These are phyloP conservation scores for Penicillium palitans DNA, from an alignment of 2,329 filamentous ascomycete genomes.

Conservation along the genomic window DNA sequence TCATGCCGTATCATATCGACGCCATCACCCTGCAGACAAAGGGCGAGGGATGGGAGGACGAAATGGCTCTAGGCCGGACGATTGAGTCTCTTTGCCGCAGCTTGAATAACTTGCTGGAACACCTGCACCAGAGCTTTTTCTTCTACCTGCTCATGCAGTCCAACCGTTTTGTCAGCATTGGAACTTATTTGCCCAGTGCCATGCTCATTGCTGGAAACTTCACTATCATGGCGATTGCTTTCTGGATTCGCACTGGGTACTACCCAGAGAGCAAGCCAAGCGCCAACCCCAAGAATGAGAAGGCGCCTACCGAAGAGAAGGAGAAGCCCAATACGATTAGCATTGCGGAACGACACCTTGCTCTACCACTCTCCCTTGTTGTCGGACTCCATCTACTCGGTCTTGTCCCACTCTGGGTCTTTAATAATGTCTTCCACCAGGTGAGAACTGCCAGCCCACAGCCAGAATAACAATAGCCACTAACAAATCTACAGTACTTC, in stretches of 20 bases:
- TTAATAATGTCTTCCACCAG: constrained; percentile 69
- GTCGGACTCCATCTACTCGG: constrained; percentile 72
- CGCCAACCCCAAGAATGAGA: constrained; percentile 36
- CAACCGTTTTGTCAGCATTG: constrained; percentile 94
- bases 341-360: constrained; percentile 42
- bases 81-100: constrained; percentile 90
- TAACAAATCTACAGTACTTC: constrained; percentile 53
- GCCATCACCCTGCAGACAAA: constrained; percentile 90
- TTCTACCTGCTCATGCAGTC: constrained; percentile 94
- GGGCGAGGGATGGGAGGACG: constrained; percentile 92
- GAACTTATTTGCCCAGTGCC: constrained; percentile 94
- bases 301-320: constrained; percentile 19
- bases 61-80: constrained; percentile 89
- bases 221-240: constrained; percentile 86
- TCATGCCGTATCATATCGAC: constrained; percentile 97
- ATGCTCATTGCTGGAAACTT: constrained; percentile 96
- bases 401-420: constrained; percentile 78
- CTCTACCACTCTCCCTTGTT: constrained; percentile 67
- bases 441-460: constrained; percentile 52
- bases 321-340: constrained; percentile 14
- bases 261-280: constrained; percentile 29
- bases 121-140: constrained; percentile 98
- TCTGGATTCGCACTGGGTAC: constrained; percentile 89
- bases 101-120: constrained; percentile 93
- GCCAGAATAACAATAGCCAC: background rate